Evolutionary conservation across 2,329 filamentous ascomycete species (phyloP).

Genomic region (Arachnopeziza araneosa): DNA sequence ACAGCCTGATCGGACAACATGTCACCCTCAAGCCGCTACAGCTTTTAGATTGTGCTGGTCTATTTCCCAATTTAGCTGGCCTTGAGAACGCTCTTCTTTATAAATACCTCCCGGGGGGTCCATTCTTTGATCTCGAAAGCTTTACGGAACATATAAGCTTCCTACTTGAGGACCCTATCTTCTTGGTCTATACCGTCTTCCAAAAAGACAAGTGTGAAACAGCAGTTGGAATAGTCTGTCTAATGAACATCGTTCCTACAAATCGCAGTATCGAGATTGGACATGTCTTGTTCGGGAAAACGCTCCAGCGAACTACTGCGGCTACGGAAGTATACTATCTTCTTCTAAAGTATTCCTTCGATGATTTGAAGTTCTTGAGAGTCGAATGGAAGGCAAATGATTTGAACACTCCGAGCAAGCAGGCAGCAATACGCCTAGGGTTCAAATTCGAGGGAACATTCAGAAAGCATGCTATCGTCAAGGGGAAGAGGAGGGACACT

Average conservation of each 20-base stretch:
- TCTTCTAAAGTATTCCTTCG: slow-evolving; percentile 48
- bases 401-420: slow-evolving; percentile 47
- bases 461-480: slow-evolving; percentile 55
- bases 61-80: slow-evolving; percentile 20
- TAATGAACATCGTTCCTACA: slow-evolving; percentile 42
- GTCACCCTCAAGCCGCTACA: neutral
- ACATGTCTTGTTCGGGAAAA: slow-evolving; percentile 44
- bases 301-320: slow-evolving; percentile 46
- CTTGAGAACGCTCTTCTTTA: slow-evolving; percentile 30
- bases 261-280: slow-evolving; percentile 54
- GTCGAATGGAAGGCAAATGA: slow-evolving; percentile 61
- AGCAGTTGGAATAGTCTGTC: slow-evolving; percentile 35
- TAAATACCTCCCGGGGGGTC: slow-evolving; percentile 37
- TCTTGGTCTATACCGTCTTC: slow-evolving; percentile 28
- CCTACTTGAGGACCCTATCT: slow-evolving; percentile 20
- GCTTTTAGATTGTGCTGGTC: neutral
- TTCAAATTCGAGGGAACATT: slow-evolving; percentile 56
- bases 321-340: slow-evolving; percentile 56
- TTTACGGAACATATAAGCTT: slow-evolving; percentile 26
- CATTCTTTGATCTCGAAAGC: slow-evolving; percentile 29
- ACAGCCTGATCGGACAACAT: slow-evolving; percentile 9
- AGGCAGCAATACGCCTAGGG: slow-evolving; percentile 51
- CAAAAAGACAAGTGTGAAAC: neutral
- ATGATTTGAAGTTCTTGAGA: slow-evolving; percentile 47
- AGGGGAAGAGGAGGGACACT: slow-evolving; percentile 52